These are phyloP conservation scores for Castanea sativa DNA, from an alignment of 306 rosid genomes.

Conservation along the genomic window DNA sequence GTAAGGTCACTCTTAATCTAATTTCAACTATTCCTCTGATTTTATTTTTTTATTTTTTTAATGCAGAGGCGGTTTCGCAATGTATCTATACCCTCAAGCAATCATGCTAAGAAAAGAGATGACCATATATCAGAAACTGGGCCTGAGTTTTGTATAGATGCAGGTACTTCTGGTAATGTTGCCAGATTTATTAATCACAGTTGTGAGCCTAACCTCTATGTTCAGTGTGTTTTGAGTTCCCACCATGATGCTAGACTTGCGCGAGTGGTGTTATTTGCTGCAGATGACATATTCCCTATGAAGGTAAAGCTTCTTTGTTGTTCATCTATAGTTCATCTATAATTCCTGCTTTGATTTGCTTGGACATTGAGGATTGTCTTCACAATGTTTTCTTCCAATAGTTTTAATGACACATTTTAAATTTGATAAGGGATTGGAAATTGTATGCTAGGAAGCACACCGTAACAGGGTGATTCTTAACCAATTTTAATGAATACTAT, in stretches of 20 bases:
- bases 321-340: no score
- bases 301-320: constrained; percentile 47
- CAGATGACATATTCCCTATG: constrained; percentile 87
- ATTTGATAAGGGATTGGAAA: no score
- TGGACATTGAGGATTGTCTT: neutral
- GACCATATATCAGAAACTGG: constrained; percentile 53
- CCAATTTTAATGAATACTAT: no score
- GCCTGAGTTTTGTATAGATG: constrained; percentile 90
- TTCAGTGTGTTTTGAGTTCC: constrained; percentile 87
- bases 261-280: constrained; percentile 84
- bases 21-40: neutral
- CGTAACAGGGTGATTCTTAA: no score
- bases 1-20: neutral
- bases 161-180: constrained; percentile 74
- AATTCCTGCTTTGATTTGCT: no score
- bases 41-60: neutral
- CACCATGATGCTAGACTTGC: constrained; percentile 81
- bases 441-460: no score
- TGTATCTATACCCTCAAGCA: constrained; percentile 30
- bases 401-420: neutral
- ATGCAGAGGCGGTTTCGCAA: constrained; percentile 66
- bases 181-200: constrained; percentile 91
- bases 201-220: constrained; percentile 89
- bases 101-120: constrained; percentile 45
- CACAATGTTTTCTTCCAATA: neutral